A percentile compares a stretch with the other conserved stretches of the same genome.
phyloP scores from a whole-genome alignment of 2,329 filamentous ascomycete genomes.

The Arthrinium phaeospermum region DNA sequence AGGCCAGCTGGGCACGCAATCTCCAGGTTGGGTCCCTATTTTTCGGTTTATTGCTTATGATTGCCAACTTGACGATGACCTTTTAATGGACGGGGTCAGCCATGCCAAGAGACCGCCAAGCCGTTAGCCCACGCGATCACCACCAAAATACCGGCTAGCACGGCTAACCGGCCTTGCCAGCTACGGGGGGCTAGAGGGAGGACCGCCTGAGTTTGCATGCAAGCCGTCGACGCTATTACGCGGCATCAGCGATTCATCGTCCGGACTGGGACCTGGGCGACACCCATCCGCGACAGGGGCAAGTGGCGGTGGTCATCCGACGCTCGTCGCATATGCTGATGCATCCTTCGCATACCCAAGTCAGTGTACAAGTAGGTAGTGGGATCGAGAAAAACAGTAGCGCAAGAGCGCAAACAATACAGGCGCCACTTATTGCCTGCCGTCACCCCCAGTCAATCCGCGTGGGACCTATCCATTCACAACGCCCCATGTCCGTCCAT shows the following conservation, averaged over 20 bases:
- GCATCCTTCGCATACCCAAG: background rate
- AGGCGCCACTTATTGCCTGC: background rate
- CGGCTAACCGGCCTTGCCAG: background rate
- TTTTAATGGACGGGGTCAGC: background rate
- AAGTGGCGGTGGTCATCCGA: background rate
- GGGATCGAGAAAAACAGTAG: background rate
- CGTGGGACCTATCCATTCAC: background rate
- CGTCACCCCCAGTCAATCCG: background rate
- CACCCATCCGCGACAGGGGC: background rate
- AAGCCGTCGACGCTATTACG: slow-evolving; percentile 5
- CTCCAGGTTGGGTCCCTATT: background rate
- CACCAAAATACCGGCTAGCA: slow-evolving; percentile 14
- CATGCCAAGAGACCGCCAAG: background rate
- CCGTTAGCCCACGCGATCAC: background rate
- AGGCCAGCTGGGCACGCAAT: background rate
- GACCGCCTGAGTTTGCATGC: background rate
- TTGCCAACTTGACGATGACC: background rate
- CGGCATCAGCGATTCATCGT: background rate
- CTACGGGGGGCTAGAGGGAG: background rate
- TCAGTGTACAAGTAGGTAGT: no score
- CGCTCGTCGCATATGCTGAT: background rate
- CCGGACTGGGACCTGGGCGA: background rate
- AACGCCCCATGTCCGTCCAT: background rate
- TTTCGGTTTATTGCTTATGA: background rate
- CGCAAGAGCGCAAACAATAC: background rate